Evolutionary conservation across 495 filamentous ascomycete species (phyloP), one percentile per base, ranked within the genome.

Genomic region (Friedmanniomyces endolithicus): DNA sequence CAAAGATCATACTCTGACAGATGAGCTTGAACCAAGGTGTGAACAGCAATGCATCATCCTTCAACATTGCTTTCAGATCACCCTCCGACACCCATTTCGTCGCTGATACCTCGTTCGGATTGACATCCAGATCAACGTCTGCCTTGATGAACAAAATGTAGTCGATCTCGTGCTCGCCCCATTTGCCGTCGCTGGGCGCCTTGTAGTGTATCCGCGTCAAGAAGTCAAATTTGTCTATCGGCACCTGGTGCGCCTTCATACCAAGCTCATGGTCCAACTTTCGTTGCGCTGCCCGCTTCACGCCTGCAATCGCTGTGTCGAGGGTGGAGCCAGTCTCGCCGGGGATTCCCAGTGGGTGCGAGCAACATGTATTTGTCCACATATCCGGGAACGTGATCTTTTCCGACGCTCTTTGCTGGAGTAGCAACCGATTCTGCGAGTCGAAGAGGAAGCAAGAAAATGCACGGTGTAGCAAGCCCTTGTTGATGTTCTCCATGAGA

Each of bases 301-400:
- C 94, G 4, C 92, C 92, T 57, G 78, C 68, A 20, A 95, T 75
- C 0, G 89, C 84, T 55, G 84, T 83, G 22, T 81, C 82, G 20
- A 98, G 76, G 65, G 87, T 84, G 12, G 82, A 78, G 51, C 92
- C 92, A 1, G 88, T 94, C 78, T 99, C 92, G 20, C 81, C 85
- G 19, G 92, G 84, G 52, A 96, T 84, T 27, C 87, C 87, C 50
- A 99, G 75, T 9, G 92, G 92, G 70, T 99, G 92, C 29, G 92
- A 99, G 75, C 92, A 99, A 78, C 92, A 99, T 37, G 92, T 99
- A 71, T 99, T 99, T 54, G 92, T 99, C 92, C 92, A 99, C 87
- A 95, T 90, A 67, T 89, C 86, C 41, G 92, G 92, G 74, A 99
- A 99, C 16, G 92, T 99, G 69, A 99, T 99, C 76, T 99, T 99